Evolutionary conservation across 2,329 filamentous ascomycete genomes (phyloP), one percentile per base, ranked within the genome.

Genomic region (Fusarium xylarioides): DNA sequence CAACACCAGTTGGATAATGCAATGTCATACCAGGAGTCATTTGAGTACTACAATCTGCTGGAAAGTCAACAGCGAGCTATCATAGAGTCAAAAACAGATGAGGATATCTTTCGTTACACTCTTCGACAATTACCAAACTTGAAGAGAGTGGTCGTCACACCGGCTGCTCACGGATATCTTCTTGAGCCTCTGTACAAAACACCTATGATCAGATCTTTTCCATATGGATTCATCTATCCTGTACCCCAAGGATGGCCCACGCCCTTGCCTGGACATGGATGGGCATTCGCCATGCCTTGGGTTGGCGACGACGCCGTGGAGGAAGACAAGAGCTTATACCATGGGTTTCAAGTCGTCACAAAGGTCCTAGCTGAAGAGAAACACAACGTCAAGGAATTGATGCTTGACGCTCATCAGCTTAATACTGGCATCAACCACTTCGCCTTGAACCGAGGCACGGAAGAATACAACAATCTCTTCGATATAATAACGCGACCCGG

Each of bases 191-290:
- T 16, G 9, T 16, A 30, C 26, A 30, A 6, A 47, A 47, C 26
- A 16, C 26, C 26, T 4, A 47, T 47, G 26, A 47, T n/a, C 0
- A 7, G 16, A 21, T 30, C 26, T 16, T 47, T 47, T 9, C 26
- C 44, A n/a, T 30, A 30, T 47, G 44, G 12, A 0, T 30, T 30
- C 19, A 30, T 30, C 19, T 47, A 47, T 47, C 26, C 19, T n/a
- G 14, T 30, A 15, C 44, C 26, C 14, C 26, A 10, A 11, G 44
- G 26, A 2, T 47, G 26, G 26, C 26, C 44, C 26, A 30, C 1
- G 4, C 16, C n/a, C 10, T 26, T 26, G 2, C n/a, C 16, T 26
- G 5, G 7, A 44, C 4, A 26, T 0, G 0, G 4, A 26, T 44
- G 11, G 16, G 42, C 11, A 18, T 8, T 26, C 0, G 11, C 11